Evolutionary conservation across 139 green algal genomes (phyloP), one percentile per base, ranked within the genome.

Genomic region (Spirogloea muscicola): DNA sequence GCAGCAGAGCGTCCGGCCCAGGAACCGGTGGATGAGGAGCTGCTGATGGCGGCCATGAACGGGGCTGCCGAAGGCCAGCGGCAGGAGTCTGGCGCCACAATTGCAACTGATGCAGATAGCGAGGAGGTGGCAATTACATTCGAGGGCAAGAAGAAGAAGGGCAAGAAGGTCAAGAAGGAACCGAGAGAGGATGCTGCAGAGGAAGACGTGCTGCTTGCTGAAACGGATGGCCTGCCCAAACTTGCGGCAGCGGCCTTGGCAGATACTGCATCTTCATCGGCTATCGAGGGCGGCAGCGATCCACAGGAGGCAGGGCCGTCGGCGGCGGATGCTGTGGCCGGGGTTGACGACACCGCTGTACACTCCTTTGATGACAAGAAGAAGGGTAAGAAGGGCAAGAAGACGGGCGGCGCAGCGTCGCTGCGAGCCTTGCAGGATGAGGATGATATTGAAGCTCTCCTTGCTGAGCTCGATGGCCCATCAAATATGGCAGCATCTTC

Each of bases 311-410:
- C 6, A 9, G 64, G 21, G 16, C 48, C 41, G 27, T 29, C 21
- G 34, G 66, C 44, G 65, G n/a, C 49, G 21, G 48, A 33, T 49
- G 49, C 13, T 13, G 49, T 5, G 49, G 36, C 29, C 4, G 65
- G 18, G n/a, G n/a, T n/a, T n/a, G n/a, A n/a, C n/a, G n/a, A n/a
- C n/a, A n/a, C n/a, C n/a, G n/a, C n/a, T n/a, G n/a, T n/a, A n/a
- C n/a, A n/a, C n/a, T n/a, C n/a, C n/a, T n/a, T n/a, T n/a, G n/a
- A n/a, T 4, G 65, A 5, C 2, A 36, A 36, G 33, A 77, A 77
- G 76, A 89, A 90, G 60, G 82, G 73, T 41, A 91, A 90, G 58
- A 88, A 89, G 76, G 85, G 83, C 18, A 89, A 89, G 64, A 67
- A 68, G 49, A 39, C 29, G 3, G 65, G 18, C 2, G 40, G 40